phyloP scores from a whole-genome alignment of 306 rosid species.

The Oemleria cerasiformis region DNA sequence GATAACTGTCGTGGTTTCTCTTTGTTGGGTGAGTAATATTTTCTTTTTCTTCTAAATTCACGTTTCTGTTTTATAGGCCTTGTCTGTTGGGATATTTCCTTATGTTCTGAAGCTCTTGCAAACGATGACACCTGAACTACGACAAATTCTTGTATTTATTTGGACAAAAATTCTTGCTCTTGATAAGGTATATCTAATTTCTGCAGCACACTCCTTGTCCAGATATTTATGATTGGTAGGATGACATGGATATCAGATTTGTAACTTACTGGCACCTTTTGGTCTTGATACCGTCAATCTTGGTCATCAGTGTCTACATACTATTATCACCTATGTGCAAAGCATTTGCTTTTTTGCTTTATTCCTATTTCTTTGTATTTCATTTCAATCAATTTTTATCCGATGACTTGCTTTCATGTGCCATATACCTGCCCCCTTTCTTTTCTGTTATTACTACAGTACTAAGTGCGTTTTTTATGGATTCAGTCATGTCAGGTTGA shows the following conservation, averaged over 20 bases:
- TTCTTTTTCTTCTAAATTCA: conserved; percentile 18
- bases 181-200: conserved; percentile 67
- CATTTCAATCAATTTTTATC: not conserved
- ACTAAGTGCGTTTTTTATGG: conserved; percentile 20
- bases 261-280: not conserved
- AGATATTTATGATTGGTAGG: not conserved
- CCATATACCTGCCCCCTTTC: not conserved
- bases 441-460: not conserved
- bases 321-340: not conserved
- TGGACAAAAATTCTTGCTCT: conserved; percentile 99
- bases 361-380: not conserved
- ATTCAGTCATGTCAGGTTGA: conserved; percentile 96
- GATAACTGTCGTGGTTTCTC: not conserved
- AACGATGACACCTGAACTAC: conserved; percentile 91
- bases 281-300: not conserved
- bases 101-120: conserved; percentile 92
- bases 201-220: conserved; percentile 12
- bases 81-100: conserved; percentile 98
- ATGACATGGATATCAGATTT: not conserved
- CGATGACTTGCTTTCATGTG: not conserved
- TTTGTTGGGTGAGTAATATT: conserved; percentile 15
- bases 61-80: conserved; percentile 51
- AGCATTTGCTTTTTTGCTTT: not conserved
- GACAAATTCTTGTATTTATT: conserved; percentile 94
- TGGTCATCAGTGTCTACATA: not conserved